These are phyloP conservation scores for Didymella segeticola DNA, from an alignment of 2,329 filamentous ascomycete genomes.

Conservation along the genomic window DNA sequence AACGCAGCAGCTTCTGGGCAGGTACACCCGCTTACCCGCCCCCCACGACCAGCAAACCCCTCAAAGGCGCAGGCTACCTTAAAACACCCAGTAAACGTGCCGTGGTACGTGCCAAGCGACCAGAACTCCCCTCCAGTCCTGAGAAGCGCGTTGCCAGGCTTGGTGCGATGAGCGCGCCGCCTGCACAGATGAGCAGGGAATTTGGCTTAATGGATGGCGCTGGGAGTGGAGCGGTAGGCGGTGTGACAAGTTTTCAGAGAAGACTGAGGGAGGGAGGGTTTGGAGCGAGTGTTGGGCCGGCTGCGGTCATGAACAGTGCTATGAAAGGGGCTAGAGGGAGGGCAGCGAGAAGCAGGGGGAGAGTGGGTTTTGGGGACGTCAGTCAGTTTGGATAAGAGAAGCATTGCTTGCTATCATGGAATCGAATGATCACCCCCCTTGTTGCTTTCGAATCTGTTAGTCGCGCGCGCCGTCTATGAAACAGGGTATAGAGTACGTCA, in stretches of 20 bases:
- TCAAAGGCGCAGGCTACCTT: slow-evolving; percentile 48
- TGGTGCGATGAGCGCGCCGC: slow-evolving; percentile 42
- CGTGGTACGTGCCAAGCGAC: slow-evolving; percentile 43
- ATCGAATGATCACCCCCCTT: too few relatives aligned
- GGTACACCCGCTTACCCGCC: slow-evolving; percentile 32
- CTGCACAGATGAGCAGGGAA: slow-evolving; percentile 14
- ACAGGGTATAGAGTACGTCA: too few relatives aligned
- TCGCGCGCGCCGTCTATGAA: too few relatives aligned
- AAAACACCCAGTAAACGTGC: slow-evolving; percentile 55
- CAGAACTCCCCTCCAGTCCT: slow-evolving; percentile 33
- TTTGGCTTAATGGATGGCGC: slow-evolving; percentile 2
- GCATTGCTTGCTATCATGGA: neutral
- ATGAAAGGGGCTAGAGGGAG: slow-evolving; percentile 17
- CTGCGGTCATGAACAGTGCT: slow-evolving; percentile 10
- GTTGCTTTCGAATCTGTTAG: too few relatives aligned
- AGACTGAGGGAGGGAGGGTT: slow-evolving; percentile 43
- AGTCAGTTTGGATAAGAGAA: slow-evolving; percentile 23
- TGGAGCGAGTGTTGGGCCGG: slow-evolving; percentile 14
- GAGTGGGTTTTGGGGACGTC: slow-evolving; percentile 34
- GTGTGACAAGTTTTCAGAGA: slow-evolving; percentile 43
- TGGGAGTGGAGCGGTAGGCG: slow-evolving; percentile 8
- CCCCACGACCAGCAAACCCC: slow-evolving; percentile 22
- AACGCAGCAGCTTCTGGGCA: slow-evolving; percentile 34
- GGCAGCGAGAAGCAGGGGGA: slow-evolving; percentile 20
- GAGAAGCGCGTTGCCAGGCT: slow-evolving; percentile 27